Evolutionary conservation across 1,284 basidiomycete species (phyloP).

Genomic region (Waitea zeae): DNA sequence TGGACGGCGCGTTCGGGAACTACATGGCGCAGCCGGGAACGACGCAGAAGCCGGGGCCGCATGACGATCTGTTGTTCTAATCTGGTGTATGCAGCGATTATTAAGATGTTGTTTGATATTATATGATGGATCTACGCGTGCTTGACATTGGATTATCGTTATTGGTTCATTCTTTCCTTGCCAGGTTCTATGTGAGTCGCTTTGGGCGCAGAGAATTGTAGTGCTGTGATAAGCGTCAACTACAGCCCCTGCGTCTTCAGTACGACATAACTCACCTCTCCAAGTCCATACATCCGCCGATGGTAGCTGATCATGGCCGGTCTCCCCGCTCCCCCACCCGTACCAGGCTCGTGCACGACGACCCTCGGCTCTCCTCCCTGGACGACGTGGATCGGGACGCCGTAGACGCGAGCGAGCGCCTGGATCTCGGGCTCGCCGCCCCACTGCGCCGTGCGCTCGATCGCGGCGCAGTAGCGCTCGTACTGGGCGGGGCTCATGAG

Average conservation of each 20-base stretch:
- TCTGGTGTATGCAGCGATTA: conserved; percentile 1
- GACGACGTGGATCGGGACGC: conserved; percentile 82
- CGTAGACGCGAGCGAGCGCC: conserved; percentile 74
- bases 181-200: conserved; percentile 1
- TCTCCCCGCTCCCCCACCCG: conserved; percentile 21
- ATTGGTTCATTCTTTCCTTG: no score
- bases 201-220: conserved; percentile 72
- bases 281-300: conserved; percentile 80
- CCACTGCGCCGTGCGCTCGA: conserved; percentile 82
- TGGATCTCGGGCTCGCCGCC: conserved; percentile 96
- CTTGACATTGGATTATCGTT: no score
- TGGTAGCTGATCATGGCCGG: conserved; percentile 77
- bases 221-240: conserved; percentile 45
- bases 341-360: conserved; percentile 49
- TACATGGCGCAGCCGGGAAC: conserved; percentile 35
- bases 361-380: conserved; percentile 72
- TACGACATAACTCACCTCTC: conserved; percentile 50
- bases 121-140: no score
- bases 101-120: no score
- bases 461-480: conserved; percentile 60
- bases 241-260: conserved; percentile 4
- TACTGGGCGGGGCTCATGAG: conserved; percentile 62
- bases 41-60: conserved; percentile 21
- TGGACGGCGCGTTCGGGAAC: conserved; percentile 49
- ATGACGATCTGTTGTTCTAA: conserved; percentile 15